These are phyloP conservation scores for Syzygium aromaticum DNA, from an alignment of 345 rosid genomes.

Conservation along the genomic window DNA sequence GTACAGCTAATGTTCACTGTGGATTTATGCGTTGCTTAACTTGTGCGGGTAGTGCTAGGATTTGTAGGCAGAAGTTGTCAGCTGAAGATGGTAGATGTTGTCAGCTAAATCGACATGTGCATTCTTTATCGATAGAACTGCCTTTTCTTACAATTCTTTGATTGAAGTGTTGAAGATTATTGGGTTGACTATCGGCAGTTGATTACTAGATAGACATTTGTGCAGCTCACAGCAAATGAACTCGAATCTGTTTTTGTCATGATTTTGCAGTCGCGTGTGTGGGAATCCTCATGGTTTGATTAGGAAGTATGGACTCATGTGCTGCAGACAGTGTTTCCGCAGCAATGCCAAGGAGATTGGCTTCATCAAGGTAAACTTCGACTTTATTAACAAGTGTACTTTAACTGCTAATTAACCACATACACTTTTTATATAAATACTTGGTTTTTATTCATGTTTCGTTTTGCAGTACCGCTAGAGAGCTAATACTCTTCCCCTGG, in stretches of 20 bases:
- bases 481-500: neutral
- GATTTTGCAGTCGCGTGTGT: conserved; percentile 22
- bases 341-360: conserved; percentile 37
- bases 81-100: neutral
- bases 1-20: neutral
- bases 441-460: neutral
- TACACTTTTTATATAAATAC: neutral
- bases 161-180: neutral
- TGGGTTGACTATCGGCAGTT: neutral
- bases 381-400: neutral
- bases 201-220: neutral
- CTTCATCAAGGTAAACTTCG: conserved; percentile 37
- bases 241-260: neutral
- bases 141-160: neutral
- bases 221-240: neutral
- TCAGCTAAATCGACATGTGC: neutral
- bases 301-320: conserved; percentile 34
- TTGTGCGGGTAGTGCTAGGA: neutral
- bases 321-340: conserved; percentile 34
- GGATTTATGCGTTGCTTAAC: neutral
- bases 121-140: neutral
- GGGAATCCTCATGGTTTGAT: conserved; percentile 30
- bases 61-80: neutral
- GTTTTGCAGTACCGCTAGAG: conserved; percentile 17
- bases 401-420: neutral